Evolutionary conservation across 805 yeast species (phyloP), one percentile per base, ranked within the genome.

Genomic region (Myxozyma nipponensis): DNA sequence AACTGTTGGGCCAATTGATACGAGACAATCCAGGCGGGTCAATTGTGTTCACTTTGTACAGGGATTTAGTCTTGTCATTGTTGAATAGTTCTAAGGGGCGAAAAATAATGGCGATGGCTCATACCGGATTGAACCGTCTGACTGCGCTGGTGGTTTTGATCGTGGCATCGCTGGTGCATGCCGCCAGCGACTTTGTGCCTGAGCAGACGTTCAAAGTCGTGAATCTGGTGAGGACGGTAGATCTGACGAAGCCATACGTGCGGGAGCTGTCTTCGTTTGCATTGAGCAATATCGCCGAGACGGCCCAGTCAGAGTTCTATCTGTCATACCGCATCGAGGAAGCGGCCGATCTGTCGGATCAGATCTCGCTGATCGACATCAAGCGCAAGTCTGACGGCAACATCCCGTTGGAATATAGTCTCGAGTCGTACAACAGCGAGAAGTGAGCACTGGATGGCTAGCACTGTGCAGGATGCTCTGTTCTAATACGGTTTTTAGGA

Each of bases 171-270:
- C 38, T 34, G 37, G 15, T 37, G 22, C 22, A 26, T 6, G 39
- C 47, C n/a, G 17, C 45, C 13, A 17, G 18, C 19, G 26, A 15
- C 23, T 38, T 38, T 4, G 49, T 10, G 4, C 48, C 39, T 36
- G 34, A 17, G 24, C 34, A n/a, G 15, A 39, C n/a, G 4, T 51
- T 51, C 43, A 23, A 39, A 26, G 41, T 55, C 18, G 41, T 28
- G 34, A 74, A 79, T 26, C 74, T 78, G 57, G 65, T 69, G 13
- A 79, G 86, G 58, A 65, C 74, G 6, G 62, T 87, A 34, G 96
- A 88, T 61, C 74, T 89, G 44, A 63, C 77, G 26, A 79, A 77
- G 57, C 70, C 89, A 2, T 89, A 83, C 65, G 75, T 80, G 38
- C 79, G 78, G 57, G 95, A 84, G 63, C 72, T 76, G 23, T 69